These are phyloP conservation scores for Venturia pyrina DNA, from an alignment of 2,329 filamentous ascomycete species.

Conservation along the genomic window DNA sequence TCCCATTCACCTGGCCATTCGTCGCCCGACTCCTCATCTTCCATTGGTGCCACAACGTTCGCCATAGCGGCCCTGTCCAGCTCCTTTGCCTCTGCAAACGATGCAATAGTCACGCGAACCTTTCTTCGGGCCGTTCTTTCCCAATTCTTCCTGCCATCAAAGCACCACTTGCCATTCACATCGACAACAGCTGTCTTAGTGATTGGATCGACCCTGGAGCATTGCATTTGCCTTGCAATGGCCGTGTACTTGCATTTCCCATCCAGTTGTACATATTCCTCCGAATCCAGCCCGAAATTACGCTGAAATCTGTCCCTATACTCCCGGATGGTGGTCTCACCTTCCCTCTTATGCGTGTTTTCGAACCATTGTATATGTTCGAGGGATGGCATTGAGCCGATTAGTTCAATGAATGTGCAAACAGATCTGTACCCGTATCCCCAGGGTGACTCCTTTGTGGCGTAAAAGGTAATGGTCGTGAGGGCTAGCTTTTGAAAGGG, in stretches of 20 bases:
- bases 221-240: neutral
- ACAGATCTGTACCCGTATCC: neutral
- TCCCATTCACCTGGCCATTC: neutral
- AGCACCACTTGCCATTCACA: constrained; percentile 1
- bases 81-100: neutral
- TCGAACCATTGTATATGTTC: constrained; percentile 1
- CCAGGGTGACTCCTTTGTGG: neutral
- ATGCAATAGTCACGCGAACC: neutral
- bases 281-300: neutral
- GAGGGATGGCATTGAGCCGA: neutral
- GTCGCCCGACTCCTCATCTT: neutral
- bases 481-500: neutral
- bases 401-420: neutral
- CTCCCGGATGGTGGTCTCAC: neutral
- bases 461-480: constrained; percentile 1
- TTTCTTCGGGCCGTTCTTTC: neutral
- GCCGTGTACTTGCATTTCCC: neutral
- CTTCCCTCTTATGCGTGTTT: neutral
- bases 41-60: neutral
- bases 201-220: neutral
- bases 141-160: neutral
- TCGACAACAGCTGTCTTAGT: neutral
- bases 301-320: neutral
- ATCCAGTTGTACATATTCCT: neutral
- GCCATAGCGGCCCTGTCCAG: neutral